Base-by-base conservation (phyloP, 2,329 filamentous ascomycete species). In the Trichoderma citrinoviride region DNA sequence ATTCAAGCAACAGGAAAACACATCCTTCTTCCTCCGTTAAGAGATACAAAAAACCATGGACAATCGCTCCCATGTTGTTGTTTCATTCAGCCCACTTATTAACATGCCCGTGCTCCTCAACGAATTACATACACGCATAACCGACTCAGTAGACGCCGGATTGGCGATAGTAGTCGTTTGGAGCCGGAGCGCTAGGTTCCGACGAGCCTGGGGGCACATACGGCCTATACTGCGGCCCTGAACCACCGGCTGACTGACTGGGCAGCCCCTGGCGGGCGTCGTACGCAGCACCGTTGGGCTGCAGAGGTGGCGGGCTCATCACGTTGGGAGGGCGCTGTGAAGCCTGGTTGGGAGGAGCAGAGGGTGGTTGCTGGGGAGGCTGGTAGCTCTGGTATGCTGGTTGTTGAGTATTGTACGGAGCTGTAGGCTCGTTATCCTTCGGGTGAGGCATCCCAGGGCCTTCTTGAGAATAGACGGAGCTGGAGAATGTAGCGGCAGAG, bases 161-260 rank as follows among this genome's bases (percentile, higher is more conserved):
- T 68, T 82, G 80, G 55, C 84, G 77, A 71, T 87, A 87, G 70
- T 85, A 87, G 71, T 86, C 85, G 56, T 79, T 80, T 25, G 83
- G 82, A 14, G 79, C 80, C 4, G 83, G 83, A 5, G 81, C 83
- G 65, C 80, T 83, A 2, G 81, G 80, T 40, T 77, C 75, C 66
- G 50, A 53, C 40, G 53, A 71, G 1, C 77, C 73, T 1, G 79
- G 82, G 3, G 85, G 85, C 3, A 83, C 80, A 65, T 89, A 89
- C 0, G 87, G 82, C 73, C 84, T 87, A 69, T 88, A 89, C 72
- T 86, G 84, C 44, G 78, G 78, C 2, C 64, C 67, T 58, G 69
- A 27, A 66, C 65, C 33, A 12, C 43, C 57, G 8, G 37, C 56
- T 47, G 68, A 47, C 73, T 85, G 80, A 68, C 82, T 84, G 4